Evolutionary conservation across 441 rosid genomes (phyloP).

Genomic region (Erodium texanum): DNA sequence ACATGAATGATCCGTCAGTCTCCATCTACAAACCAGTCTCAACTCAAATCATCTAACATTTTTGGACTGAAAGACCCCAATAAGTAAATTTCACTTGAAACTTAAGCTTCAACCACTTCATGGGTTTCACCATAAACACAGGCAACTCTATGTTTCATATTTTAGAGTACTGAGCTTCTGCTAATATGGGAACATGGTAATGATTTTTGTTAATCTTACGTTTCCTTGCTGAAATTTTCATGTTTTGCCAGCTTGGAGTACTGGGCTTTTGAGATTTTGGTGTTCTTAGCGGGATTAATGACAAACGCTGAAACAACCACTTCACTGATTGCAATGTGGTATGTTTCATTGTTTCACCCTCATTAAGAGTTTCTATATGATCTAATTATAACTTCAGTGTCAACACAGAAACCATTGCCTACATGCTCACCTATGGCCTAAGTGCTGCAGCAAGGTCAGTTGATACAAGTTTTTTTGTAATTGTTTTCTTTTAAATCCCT

Average conservation of each 20-base stretch:
- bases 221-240: not conserved
- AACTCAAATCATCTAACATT: too few species aligned
- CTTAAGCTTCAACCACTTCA: too few species aligned
- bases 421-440: conserved; percentile 49
- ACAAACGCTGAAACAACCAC: conserved; percentile 42
- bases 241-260: conserved; percentile 48
- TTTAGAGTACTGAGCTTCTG: too few species aligned
- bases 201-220: not conserved
- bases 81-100: too few species aligned
- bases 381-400: conserved; percentile 27
- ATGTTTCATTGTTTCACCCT: not conserved
- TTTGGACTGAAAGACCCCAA: too few species aligned
- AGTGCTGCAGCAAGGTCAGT: conserved; percentile 63
- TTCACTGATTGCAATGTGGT: conserved; percentile 72
- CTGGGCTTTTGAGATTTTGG: conserved; percentile 69
- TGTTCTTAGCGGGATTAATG: conserved; percentile 65
- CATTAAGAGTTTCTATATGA: not conserved
- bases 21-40: too few species aligned
- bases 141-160: too few species aligned
- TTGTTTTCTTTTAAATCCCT: not conserved
- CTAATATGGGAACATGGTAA: not conserved
- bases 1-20: too few species aligned
- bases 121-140: too few species aligned
- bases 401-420: conserved; percentile 49
- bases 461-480: too few species aligned